phyloP scores from a whole-genome alignment of 2,329 filamentous ascomycete species.

The Apiospora koreana region DNA sequence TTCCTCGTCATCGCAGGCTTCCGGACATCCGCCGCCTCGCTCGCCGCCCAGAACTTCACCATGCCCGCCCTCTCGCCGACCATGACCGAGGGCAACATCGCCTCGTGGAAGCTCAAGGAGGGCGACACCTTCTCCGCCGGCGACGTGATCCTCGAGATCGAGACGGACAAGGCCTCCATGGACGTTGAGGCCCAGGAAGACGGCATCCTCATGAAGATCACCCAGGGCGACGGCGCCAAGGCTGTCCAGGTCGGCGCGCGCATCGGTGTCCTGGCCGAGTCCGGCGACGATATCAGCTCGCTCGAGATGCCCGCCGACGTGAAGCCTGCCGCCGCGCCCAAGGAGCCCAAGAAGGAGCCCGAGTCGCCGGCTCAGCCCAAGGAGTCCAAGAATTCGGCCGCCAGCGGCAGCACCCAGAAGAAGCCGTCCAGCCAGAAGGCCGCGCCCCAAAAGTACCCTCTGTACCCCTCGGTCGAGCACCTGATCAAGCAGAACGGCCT shows the following conservation, averaged over 20 bases:
- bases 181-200: slow-evolving; percentile 93
- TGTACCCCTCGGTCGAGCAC: slow-evolving; percentile 81
- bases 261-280: slow-evolving; percentile 81
- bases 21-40: slow-evolving; percentile 59
- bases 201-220: slow-evolving; percentile 82
- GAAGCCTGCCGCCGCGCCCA: slow-evolving; percentile 40
- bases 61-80: slow-evolving; percentile 92
- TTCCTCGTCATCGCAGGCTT: slow-evolving; percentile 51
- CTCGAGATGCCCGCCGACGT: slow-evolving; percentile 73
- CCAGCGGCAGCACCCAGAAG: slow-evolving; percentile 28
- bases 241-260: slow-evolving; percentile 74
- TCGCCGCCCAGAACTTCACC: slow-evolving; percentile 82
- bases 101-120: slow-evolving; percentile 83
- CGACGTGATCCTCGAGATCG: slow-evolving; percentile 87
- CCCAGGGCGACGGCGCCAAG: slow-evolving; percentile 72
- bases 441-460: slow-evolving; percentile 68
- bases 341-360: slow-evolving; percentile 34
- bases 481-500: slow-evolving; percentile 80
- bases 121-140: slow-evolving; percentile 80
- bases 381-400: slow-evolving; percentile 34
- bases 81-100: slow-evolving; percentile 92
- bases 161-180: slow-evolving; percentile 94
- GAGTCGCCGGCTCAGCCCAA: slow-evolving; percentile 22
- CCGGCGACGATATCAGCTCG: slow-evolving; percentile 74
- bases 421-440: slow-evolving; percentile 46